These are phyloP conservation scores for Cordyceps fumosorosea DNA, from an alignment of 2,329 filamentous ascomycete species.

Conservation along the genomic window DNA sequence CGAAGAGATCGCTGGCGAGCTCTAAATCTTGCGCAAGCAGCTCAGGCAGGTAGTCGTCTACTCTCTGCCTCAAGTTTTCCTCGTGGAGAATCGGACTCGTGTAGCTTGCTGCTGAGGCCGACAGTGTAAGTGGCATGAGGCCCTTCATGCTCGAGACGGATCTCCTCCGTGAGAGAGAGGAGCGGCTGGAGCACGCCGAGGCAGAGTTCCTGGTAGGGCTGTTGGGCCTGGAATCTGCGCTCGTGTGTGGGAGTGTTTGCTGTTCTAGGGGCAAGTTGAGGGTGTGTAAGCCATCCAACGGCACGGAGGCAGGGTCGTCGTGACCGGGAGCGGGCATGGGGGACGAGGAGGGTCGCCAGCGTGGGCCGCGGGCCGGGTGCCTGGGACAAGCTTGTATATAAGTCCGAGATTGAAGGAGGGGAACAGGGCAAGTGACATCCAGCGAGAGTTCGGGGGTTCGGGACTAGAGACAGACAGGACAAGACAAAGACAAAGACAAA, in stretches of 20 bases:
- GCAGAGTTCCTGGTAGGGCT: slow-evolving; percentile 14
- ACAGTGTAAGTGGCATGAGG: slow-evolving; percentile 31
- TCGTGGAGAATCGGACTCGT: slow-evolving; percentile 18
- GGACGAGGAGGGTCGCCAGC: slow-evolving; percentile 3
- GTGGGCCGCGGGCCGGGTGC: neutral
- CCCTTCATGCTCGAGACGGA: slow-evolving; percentile 35
- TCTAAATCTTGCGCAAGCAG: slow-evolving; percentile 49
- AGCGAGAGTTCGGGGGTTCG: neutral
- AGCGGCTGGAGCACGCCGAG: neutral
- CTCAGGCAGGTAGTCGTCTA: slow-evolving; percentile 46
- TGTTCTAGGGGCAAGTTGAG: neutral
- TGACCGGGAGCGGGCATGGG: slow-evolving; percentile 11
- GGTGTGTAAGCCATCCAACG: slow-evolving; percentile 11
- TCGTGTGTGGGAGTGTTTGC: neutral
- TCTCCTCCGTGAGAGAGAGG: slow-evolving; percentile 22
- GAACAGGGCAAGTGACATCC: neutral
- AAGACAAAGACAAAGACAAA: neutral
- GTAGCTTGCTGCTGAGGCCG: slow-evolving; percentile 21
- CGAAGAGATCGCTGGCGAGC: slow-evolving; percentile 40
- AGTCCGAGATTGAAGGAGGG: neutral
- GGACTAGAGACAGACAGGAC: neutral
- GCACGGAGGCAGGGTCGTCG: slow-evolving; percentile 10
- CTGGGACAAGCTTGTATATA: slow-evolving; percentile 4
- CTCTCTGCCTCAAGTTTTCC: slow-evolving; percentile 24
- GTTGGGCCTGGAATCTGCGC: neutral